Evolutionary conservation across 2,329 filamentous ascomycete genomes (phyloP), one percentile per base, ranked within the genome.

Genomic region (Chrysoporthe deuterocubensis): DNA sequence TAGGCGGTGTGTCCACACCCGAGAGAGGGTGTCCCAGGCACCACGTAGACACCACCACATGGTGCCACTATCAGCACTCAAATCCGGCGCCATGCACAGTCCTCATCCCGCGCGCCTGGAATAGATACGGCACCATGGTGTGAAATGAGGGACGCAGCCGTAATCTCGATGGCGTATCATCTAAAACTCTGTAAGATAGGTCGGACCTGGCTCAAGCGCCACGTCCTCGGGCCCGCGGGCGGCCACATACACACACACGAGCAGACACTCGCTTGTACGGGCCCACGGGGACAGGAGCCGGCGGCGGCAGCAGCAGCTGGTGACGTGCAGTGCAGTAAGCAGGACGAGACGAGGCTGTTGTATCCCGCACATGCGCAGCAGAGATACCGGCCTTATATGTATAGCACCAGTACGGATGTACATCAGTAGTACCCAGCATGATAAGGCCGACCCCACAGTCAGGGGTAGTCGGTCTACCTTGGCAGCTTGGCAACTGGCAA

Each of bases 401-500:
- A 32, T 44, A 26, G 26, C 26, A 26, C 26, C 26, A 26, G 26
- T 26, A 26, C 26, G 26, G 26, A 26, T 26, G 26, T 26, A 26
- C 26, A 26, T 26, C 26, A 26, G 26, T 26, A 26, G 26, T 26
- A 26, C 26, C 26, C 26, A 26, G 26, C 26, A 42, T 43, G 59
- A 61, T 61, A 61, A 61, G 59, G 43, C 14, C 26, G 43, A 61
- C 59, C 59, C 59, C 59, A 61, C 59, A 48, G 4, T 61, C 59
- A 61, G 59, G 59, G 59, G 59, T 44, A 44, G 59, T 40, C 37
- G 44, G n/a, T 48, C 26, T 26, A 26, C 26, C 26, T 26, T 26
- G 26, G 26, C 59, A 48, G n/a, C 37, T 40, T 58, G 37, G 50
- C 50, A 52, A 13, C 2, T 16, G 16, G 34, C 54, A 57, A 57